A percentile compares a stretch with the other conserved stretches of the same genome.
Conservation (phyloP, 768 basidiomycete genomes). For the Mrakia gelida region DNA sequence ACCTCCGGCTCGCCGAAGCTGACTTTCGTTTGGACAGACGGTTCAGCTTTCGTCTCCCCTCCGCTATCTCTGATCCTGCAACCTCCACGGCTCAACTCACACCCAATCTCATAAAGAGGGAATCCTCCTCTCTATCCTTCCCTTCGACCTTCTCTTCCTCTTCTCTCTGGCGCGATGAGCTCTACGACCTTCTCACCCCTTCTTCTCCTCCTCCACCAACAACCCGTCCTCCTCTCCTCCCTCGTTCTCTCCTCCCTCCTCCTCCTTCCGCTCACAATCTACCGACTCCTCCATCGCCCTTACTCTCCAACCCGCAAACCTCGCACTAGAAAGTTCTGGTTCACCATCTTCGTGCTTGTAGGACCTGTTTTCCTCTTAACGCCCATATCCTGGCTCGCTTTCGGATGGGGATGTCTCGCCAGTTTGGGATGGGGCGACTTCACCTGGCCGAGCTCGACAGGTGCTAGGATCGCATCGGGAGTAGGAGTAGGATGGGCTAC, state of each 20-base stretch:
- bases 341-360: background rate
- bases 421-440: background rate
- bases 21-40: background rate
- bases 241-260: background rate
- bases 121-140: too few species aligned
- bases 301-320: background rate
- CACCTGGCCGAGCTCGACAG: background rate
- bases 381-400: background rate
- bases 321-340: conserved; percentile 1
- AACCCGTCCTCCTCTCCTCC: background rate
- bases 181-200: background rate
- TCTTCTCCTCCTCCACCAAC: background rate
- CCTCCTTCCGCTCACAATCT: background rate
- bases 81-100: background rate
- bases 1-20: background rate
- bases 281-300: background rate
- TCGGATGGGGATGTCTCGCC: background rate
- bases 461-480: background rate
- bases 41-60: too few species aligned
- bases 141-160: background rate
- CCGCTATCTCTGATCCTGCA: background rate
- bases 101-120: too few species aligned
- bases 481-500: conserved; percentile 9
- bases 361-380: conserved; percentile 13
- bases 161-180: background rate